A percentile compares a stretch with the other conserved stretches of the same genome.
phyloP scores from a whole-genome alignment of 2,329 filamentous ascomycete genomes.

The Myriosclerotinia duriaeana region DNA sequence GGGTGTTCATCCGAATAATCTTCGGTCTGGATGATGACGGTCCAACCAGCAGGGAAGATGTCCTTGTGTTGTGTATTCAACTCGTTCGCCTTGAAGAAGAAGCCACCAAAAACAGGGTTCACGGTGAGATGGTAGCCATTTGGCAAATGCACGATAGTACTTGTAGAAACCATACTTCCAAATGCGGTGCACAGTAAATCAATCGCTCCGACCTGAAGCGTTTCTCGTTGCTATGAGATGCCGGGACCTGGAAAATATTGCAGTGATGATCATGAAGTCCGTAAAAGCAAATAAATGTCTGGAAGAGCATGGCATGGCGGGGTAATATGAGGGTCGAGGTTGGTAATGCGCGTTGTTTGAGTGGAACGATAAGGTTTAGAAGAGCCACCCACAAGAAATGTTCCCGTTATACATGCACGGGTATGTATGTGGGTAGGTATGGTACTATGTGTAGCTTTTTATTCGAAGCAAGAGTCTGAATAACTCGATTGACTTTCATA shows the following conservation, averaged over 20 bases:
- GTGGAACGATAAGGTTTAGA: slow-evolving; percentile 5
- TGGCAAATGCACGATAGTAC: slow-evolving; percentile 65
- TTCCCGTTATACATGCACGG: background rate
- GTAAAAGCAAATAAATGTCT: slow-evolving; percentile 1
- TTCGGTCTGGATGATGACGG: slow-evolving; percentile 77
- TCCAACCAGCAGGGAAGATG: slow-evolving; percentile 84
- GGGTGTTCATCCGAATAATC: slow-evolving; percentile 39
- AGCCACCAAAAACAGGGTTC: slow-evolving; percentile 83
- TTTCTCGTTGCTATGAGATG: background rate
- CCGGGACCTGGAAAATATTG: background rate
- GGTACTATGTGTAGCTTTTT: no score
- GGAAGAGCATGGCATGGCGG: background rate
- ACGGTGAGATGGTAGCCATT: slow-evolving; percentile 85
- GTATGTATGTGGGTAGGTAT: no score
- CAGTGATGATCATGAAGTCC: background rate
- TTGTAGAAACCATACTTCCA: slow-evolving; percentile 33
- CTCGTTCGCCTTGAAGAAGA: slow-evolving; percentile 84
- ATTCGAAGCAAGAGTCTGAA: no score
- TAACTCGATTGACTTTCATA: no score
- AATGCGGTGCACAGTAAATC: slow-evolving; percentile 1
- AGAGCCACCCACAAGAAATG: background rate
- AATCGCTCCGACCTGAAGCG: background rate
- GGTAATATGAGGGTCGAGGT: background rate
- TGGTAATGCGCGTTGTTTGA: slow-evolving; percentile 12
- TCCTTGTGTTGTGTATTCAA: slow-evolving; percentile 66